Conservation (phyloP, 768 basidiomycete genomes). For the Hygrocybe punicea region DNA sequence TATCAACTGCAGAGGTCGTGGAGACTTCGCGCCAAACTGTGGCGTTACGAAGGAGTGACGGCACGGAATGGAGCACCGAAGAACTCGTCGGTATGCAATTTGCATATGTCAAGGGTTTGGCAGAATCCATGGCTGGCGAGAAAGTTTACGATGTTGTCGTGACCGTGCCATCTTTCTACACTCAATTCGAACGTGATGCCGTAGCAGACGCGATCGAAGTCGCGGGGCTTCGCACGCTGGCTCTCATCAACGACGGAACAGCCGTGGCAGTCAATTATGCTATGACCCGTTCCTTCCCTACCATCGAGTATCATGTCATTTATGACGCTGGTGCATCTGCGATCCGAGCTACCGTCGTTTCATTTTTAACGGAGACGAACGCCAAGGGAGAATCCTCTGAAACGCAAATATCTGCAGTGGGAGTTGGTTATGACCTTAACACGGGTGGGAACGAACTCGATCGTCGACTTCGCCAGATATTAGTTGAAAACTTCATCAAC, state of each 20-base stretch:
- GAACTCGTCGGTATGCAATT: conserved; percentile 95
- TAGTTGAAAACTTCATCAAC: conserved; percentile 69
- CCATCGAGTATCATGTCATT: conserved; percentile 80
- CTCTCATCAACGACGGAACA: conserved; percentile 88
- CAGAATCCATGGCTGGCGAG: conserved; percentile 72
- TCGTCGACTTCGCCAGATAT: conserved; percentile 72
- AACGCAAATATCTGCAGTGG: conserved; percentile 74
- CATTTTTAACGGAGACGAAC: conserved; percentile 53
- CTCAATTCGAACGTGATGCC: conserved; percentile 88
- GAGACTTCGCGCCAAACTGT: conserved; percentile 60
- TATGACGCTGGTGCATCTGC: conserved; percentile 92
- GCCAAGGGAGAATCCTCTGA: conserved; percentile 51
- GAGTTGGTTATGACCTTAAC: conserved; percentile 74
- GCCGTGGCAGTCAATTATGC: conserved; percentile 98
- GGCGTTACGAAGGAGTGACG: conserved; percentile 56
- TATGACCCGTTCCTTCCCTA: conserved; percentile 86
- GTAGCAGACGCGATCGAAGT: conserved; percentile 90
- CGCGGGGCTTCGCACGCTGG: conserved; percentile 77
- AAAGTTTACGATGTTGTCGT: conserved; percentile 80
- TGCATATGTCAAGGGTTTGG: conserved; percentile 83
- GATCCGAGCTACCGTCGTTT: conserved; percentile 72
- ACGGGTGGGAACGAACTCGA: conserved; percentile 85
- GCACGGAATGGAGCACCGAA: conserved; percentile 75
- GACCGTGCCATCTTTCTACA: conserved; percentile 87
- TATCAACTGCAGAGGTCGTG: conserved; percentile 51